Evolutionary conservation across 2,329 filamentous ascomycete genomes (phyloP), one percentile per base, ranked within the genome.

Genomic region (Diaporthe velutina): DNA sequence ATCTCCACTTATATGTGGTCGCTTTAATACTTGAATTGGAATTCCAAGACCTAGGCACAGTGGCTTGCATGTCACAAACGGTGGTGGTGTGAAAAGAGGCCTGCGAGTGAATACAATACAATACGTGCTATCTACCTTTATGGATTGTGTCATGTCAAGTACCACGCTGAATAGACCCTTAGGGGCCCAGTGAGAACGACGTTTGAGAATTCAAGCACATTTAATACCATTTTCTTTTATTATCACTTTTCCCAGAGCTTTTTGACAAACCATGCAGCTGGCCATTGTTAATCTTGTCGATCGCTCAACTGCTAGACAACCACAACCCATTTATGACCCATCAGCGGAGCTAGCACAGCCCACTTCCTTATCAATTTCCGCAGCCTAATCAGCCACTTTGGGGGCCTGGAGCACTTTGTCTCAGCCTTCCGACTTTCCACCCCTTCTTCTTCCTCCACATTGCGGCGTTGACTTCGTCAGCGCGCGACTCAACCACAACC

Each of bases 341-440:
- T 42, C 40, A n/a, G 22, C 40, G n/a, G 48, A 45, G 60, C 61
- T 73, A 73, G 28, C 52, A 70, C 60, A 54, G 50, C 60, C 71
- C 71, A 73, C 71, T 38, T 45, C 38, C 40, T 28, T 58, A 54
- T 55, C 28, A 25, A 66, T 55, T 45, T 50, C 54, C 71, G 40
- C 71, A 15, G 52, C 71, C 13, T 55, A 68, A 45, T 48, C 60
- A 73, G 48, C 22, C 64, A 40, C 73, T 74, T 64, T 71, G 58
- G 57, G 54, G 33, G 57, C 57, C 58, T 72, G 68, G 40, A 48
- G 33, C 58, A 52, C 58, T 72, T 58, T 71, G 73, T 72, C 68
- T 74, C 73, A 74, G 68, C 73, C 73, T 74, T 66, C 57, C 58
- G 52, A 50, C 57, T 42, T 61, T 33, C 42, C 33, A 58, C 30